Evolutionary conservation across 139 green algal genomes (phyloP).

Genomic region (Protoeuglena noctilucae): DNA sequence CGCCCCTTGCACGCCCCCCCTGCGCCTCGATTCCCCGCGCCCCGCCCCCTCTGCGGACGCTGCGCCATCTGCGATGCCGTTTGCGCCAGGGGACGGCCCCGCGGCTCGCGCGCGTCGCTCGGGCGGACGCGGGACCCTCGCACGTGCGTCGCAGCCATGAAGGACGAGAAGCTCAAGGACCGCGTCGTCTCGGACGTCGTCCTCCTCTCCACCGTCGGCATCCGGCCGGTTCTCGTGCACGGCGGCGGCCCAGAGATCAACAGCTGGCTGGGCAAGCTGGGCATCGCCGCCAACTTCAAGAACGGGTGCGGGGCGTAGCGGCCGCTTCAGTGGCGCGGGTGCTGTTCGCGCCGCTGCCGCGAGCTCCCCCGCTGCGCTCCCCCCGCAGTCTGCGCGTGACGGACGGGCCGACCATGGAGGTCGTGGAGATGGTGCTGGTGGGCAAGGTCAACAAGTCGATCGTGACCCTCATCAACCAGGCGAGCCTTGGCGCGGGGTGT

Average conservation of each 20-base stretch:
- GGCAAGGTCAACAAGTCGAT: slow-evolving; percentile 95
- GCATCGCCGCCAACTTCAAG: slow-evolving; percentile 87
- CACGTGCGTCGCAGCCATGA: slow-evolving; percentile 97
- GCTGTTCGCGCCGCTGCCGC: too few species aligned
- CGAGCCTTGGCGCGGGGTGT: too few species aligned
- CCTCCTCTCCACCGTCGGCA: slow-evolving; percentile 79
- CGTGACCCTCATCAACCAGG: slow-evolving; percentile 86
- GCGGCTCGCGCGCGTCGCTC: too few species aligned
- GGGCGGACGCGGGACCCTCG: too few species aligned
- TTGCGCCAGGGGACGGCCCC: too few species aligned
- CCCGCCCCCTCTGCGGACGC: too few species aligned
- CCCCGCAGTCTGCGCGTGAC: slow-evolving; percentile 91
- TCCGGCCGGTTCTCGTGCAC: slow-evolving; percentile 87
- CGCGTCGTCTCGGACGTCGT: slow-evolving; percentile 90
- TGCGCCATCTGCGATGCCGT: too few species aligned
- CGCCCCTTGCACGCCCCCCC: too few species aligned
- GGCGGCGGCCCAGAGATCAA: slow-evolving; percentile 99
- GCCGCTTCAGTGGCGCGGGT: too few species aligned
- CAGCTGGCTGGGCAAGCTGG: slow-evolving; percentile 83
- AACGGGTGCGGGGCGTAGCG: too few species aligned
- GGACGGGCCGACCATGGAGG: slow-evolving; percentile 91
- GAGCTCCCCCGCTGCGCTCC: too few species aligned
- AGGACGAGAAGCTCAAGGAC: slow-evolving; percentile 76
- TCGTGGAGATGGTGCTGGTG: slow-evolving; percentile 96
- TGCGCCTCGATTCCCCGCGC: too few species aligned